Conservation (phyloP, 805 yeast species). For the Kluyveromyces wickerhamii region DNA sequence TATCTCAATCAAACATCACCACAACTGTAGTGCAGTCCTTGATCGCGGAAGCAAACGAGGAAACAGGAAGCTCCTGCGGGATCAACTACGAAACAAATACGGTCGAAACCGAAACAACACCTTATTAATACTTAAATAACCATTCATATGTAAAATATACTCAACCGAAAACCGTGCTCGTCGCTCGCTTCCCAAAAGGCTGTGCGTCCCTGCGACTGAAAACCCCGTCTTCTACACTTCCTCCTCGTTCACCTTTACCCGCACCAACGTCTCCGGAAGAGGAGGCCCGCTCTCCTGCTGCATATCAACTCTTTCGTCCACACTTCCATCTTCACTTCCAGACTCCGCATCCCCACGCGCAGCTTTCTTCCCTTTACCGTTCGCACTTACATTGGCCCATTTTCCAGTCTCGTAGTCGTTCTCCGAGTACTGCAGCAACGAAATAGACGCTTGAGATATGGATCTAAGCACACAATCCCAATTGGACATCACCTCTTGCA, state of each 20-base stretch:
- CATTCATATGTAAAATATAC: too few relatives aligned
- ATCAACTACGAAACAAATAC: conserved; percentile 33
- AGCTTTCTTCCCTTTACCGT: too few relatives aligned
- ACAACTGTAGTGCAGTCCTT: conserved; percentile 28
- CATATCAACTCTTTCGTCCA: conserved; percentile 24
- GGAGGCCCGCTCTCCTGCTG: conserved; percentile 33
- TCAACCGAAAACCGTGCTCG: too few relatives aligned
- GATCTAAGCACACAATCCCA: conserved; percentile 28
- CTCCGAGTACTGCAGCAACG: conserved; percentile 25
- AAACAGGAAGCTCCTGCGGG: conserved; percentile 28
- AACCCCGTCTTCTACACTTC: too few relatives aligned
- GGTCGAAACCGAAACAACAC: conserved; percentile 19
- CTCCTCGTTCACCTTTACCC: conserved; percentile 51
- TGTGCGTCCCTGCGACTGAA: too few relatives aligned
- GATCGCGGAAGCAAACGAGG: conserved; percentile 32
- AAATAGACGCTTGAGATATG: conserved; percentile 27
- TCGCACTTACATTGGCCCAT: conserved; percentile 31
- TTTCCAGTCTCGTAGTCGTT: conserved; percentile 27
- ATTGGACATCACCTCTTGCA: conserved; percentile 21
- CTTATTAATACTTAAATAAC: conserved; percentile 22
- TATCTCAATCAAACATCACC: conserved; percentile 11
- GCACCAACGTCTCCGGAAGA: conserved; percentile 57
- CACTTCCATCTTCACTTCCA: conserved; percentile 39
- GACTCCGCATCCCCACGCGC: too few relatives aligned
- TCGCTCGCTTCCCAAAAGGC: too few relatives aligned